Base-by-base conservation (phyloP, 306 rosid species). In the Lathyrus sativus region DNA sequence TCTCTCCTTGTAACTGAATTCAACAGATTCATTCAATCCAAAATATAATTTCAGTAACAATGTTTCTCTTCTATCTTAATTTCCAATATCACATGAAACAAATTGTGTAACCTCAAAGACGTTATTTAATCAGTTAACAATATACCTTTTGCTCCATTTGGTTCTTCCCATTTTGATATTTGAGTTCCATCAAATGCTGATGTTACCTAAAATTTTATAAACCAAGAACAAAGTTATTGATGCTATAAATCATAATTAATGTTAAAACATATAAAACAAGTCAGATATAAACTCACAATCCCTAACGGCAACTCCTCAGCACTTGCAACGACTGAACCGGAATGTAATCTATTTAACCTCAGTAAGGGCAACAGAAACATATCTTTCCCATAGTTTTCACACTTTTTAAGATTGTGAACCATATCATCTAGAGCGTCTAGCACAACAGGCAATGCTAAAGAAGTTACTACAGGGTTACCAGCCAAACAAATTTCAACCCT, bases 271-370 rank as follows among this genome's bases (percentile, higher is more conserved):
- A 78, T 70, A 71, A 76, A 75, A 67, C 44, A 71, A 31, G 56
- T 66, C 76, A 78, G 67, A 60, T 37, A 33, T 62, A 70, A 76
- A 85, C 96, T 90, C 84, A 93, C 98, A 78, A 90, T 93, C 74
- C 98, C 98, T 48, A 84, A 79, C 22, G 96, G 98, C 75, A 93
- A 75, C 84, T 90, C 98, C 78, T 93, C 98, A 13, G 95, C 92
- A 70, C 87, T 93, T 51, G 96, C 93, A 74, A 74, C 69, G 64
- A 82, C 98, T 14, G 80, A 80, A 73, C 97, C 98, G 2, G 96
- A 93, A 82, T 93, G 98, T 50, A 93, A 80, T 83, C 98, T 83
- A 66, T 85, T 85, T 66, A 76, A 69, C 90, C 78, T 93, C 67
- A 88, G 84, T 76, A 88, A 76, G 11, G 98, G 97, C 76, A 86